phyloP scores from a whole-genome alignment of 345 rosid species.

The Balakata baccata region DNA sequence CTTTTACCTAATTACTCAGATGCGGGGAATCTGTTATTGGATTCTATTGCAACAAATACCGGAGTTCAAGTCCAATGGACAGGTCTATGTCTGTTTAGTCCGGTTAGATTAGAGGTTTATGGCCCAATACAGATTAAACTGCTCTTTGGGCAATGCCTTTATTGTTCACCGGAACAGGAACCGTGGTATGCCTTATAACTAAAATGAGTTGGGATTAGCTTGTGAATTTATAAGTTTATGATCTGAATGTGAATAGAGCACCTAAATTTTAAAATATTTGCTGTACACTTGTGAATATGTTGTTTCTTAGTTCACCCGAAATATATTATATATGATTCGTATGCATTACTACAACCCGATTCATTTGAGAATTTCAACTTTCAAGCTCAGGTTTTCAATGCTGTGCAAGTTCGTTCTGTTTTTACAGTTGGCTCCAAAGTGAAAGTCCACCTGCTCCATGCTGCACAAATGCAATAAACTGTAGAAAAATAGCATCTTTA shows the following conservation, averaged over 20 bases:
- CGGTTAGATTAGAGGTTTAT: not conserved
- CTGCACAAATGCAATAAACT: too few species aligned
- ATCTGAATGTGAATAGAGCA: not conserved
- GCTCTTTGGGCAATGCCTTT: not conserved
- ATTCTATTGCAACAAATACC: not conserved
- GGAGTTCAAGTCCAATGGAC: not conserved
- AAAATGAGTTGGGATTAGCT: not conserved
- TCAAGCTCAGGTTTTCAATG: too few species aligned
- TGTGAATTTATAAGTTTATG: not conserved
- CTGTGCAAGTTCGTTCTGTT: too few species aligned
- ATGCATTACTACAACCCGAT: too few species aligned
- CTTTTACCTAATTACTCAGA: not conserved
- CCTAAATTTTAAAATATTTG: not conserved
- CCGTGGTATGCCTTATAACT: not conserved
- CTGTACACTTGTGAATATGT: too few species aligned
- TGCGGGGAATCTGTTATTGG: not conserved
- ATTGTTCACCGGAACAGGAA: not conserved
- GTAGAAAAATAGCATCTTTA: too few species aligned
- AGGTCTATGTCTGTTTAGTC: not conserved
- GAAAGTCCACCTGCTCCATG: too few species aligned
- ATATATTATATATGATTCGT: too few species aligned
- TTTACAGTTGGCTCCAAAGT: too few species aligned
- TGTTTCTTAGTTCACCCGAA: too few species aligned
- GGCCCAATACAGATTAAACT: not conserved
- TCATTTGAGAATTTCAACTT: too few species aligned